Conservation (phyloP, 345 rosid genomes). For the Carallia pectinifolia region DNA sequence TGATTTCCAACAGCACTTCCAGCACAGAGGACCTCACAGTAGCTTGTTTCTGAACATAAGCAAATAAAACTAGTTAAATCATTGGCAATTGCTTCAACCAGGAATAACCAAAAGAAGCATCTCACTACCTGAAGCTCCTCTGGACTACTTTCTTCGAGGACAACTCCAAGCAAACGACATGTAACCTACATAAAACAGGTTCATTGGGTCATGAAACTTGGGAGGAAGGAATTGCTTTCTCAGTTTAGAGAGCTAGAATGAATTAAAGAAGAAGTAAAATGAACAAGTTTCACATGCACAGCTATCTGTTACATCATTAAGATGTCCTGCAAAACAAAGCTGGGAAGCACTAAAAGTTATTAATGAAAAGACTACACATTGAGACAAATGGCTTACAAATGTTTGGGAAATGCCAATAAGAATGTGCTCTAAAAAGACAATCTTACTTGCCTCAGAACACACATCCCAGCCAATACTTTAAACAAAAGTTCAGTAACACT, state of each 20-base stretch:
- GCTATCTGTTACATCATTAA: neutral
- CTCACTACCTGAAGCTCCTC: conserved; percentile 75
- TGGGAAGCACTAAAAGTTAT: neutral
- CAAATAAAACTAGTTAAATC: conserved; percentile 14
- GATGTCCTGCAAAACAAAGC: neutral
- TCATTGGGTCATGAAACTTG: conserved; percentile 6
- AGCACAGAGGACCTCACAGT: conserved; percentile 85
- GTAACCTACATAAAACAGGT: conserved; percentile 58
- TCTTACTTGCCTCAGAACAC: no score
- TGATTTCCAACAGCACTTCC: conserved; percentile 91
- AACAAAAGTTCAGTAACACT: no score
- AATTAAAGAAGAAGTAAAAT: neutral
- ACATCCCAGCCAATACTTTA: no score
- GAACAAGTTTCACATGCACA: neutral
- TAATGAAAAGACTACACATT: neutral
- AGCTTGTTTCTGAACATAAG: conserved; percentile 64
- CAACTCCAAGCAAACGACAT: conserved; percentile 84
- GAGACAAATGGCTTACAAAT: conserved; percentile 3
- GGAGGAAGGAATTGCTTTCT: conserved; percentile 10
- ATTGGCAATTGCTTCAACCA: conserved; percentile 8
- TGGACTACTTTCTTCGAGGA: conserved; percentile 85
- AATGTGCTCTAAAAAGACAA: no score
- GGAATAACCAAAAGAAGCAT: conserved; percentile 9
- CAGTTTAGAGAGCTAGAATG: no score
- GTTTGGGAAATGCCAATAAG: neutral